Base-by-base conservation (phyloP, 2,329 filamentous ascomycete species). In the Beauveria rudraprayagi region DNA sequence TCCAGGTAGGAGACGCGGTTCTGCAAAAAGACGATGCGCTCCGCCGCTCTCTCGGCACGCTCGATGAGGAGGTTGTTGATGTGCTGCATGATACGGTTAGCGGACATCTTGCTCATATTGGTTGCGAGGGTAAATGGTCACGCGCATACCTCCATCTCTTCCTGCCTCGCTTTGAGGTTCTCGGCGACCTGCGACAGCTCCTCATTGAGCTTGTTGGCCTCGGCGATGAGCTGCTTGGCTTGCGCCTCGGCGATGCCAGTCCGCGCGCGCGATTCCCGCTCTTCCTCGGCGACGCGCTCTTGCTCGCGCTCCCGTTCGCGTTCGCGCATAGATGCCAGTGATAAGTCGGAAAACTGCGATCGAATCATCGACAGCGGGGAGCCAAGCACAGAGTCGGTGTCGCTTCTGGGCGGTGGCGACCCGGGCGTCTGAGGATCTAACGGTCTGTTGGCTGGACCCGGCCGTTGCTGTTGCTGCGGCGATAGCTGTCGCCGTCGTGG, bases 61-160 rank as follows among this genome's bases (percentile, higher is more conserved):
- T 79, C 79, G 57, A 85, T 77, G 24, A 88, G 79, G 37, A 88
- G 71, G 26, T 77, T 77, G 67, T 88, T 84, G 61, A 89, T 85
- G 65, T 87, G 83, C 77, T 56, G 40, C 51, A 63, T 19, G n/a
- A 11, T 28, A 17, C n/a, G 19, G 68, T 75, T 61, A 76, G 64
- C 66, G 67, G 59, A 65, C 67, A 60, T 64, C 5, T 30, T 14
- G 24, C 16, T 19, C 14, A 34, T 22, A 28, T 11, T 47, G n/a
- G 48, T 43, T 40, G 37, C 16, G n/a, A 40, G 26, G 44, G 30
- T 8, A 37, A 30, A 6, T n/a, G 22, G 24, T 41, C 48, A 55
- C 24, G 68, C 76, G 72, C 72, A 80, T 83, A 70, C 53, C 24
- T 85, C 80, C 48, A 82, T 80, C 70, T 88, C 84, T 69, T 86